A percentile compares a stretch with the other conserved stretches of the same genome.
Conservation (phyloP, 345 rosid species). For the Hibiscus syriacus region DNA sequence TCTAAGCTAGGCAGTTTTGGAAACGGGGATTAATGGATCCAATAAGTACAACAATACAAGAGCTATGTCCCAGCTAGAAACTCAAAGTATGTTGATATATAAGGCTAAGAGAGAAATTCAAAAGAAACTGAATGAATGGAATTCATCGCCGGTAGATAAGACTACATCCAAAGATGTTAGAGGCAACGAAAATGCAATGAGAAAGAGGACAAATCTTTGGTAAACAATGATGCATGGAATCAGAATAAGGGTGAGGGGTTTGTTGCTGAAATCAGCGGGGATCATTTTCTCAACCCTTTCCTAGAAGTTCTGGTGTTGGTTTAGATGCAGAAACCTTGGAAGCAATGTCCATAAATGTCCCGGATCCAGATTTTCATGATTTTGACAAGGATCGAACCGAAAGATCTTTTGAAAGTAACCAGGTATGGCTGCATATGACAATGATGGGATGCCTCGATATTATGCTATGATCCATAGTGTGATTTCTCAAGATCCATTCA, state of each 20-base stretch:
- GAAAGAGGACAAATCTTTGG: conserved; percentile 15
- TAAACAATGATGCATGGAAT: conserved; percentile 5
- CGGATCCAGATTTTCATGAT: conserved; percentile 59
- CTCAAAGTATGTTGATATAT: conserved; percentile 29
- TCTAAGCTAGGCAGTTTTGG: conserved; percentile 13
- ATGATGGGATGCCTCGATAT: conserved; percentile 69
- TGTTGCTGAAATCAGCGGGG: not conserved
- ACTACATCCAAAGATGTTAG: conserved; percentile 13
- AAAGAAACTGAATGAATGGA: conserved; percentile 32
- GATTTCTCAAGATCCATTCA: conserved; percentile 51
- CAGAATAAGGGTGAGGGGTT: conserved; percentile 6
- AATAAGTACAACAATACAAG: conserved; percentile 17
- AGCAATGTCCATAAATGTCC: conserved; percentile 38
- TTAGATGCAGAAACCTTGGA: conserved; percentile 13
- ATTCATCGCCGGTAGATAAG: conserved; percentile 5
- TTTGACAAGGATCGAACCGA: conserved; percentile 63
- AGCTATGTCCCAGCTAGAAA: conserved; percentile 31
- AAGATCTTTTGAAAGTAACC: conserved; percentile 38
- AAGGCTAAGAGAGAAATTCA: conserved; percentile 37
- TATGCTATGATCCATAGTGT: conserved; percentile 52
- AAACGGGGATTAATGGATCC: conserved; percentile 20
- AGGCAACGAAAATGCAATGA: conserved; percentile 16
- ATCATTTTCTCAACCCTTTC: not conserved
- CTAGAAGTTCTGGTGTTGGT: not conserved
- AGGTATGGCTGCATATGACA: conserved; percentile 62